phyloP scores from a whole-genome alignment of 495 filamentous ascomycete genomes.

The Neurospora tetrasperma region DNA sequence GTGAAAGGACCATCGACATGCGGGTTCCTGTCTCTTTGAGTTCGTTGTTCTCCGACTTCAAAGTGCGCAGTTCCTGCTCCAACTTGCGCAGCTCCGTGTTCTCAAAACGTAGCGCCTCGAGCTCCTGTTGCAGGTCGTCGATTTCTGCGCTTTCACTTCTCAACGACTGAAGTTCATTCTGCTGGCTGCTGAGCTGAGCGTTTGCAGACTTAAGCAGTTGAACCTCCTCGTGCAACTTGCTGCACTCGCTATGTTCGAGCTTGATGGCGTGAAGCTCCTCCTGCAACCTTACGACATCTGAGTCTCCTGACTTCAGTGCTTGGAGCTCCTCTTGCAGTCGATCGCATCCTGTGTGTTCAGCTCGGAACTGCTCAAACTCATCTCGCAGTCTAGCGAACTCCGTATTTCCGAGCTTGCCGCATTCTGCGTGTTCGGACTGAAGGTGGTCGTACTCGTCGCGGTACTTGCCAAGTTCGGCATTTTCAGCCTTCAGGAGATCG shows the following conservation, averaged over 20 bases:
- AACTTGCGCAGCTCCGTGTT: constrained; percentile 41
- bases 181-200: constrained; percentile 1
- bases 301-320: not conserved
- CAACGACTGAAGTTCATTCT: constrained; percentile 17
- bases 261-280: not conserved
- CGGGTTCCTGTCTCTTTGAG: constrained; percentile 16
- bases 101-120: constrained; percentile 54
- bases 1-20: constrained; percentile 26
- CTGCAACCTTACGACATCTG: not conserved
- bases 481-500: constrained; percentile 2
- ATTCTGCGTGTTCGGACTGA: not conserved
- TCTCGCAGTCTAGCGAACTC: constrained; percentile 3
- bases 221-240: constrained; percentile 64
- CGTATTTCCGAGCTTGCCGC: constrained; percentile 48
- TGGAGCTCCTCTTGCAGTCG: not conserved
- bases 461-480: not conserved
- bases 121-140: constrained; percentile 62
- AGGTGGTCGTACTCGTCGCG: not conserved
- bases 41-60: constrained; percentile 52
- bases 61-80: constrained; percentile 61
- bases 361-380: constrained; percentile 3
- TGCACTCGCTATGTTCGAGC: constrained; percentile 18
- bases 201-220: constrained; percentile 57
- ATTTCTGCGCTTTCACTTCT: constrained; percentile 52
- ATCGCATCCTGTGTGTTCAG: not conserved